Base-by-base conservation (phyloP, 1,284 basidiomycete genomes). In the Fomitopsis betulina region DNA sequence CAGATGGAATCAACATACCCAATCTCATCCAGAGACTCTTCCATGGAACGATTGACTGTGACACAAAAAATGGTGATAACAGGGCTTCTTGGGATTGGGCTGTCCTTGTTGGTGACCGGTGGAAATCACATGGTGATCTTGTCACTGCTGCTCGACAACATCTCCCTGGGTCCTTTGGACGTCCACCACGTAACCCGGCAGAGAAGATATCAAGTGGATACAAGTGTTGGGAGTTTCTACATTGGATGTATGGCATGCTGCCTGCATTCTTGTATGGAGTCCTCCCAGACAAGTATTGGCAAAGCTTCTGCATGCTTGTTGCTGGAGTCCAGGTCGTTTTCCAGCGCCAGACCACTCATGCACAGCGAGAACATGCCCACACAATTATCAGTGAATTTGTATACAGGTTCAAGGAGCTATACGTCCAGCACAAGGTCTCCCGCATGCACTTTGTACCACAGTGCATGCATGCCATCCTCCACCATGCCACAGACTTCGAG, bases 31-130 rank as follows among this genome's bases (percentile, higher is more conserved):
- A 70, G 27, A 4, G 54, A 42, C 55, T 69, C 35, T 65, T 65
- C 70, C 57, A 64, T 27, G 63, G 68, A 5, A 62, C 56, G 10
- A 17, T 76, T 12, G 47, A 68, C 0, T 72, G 71, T 47, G 70
- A 70, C 5, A n/a, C 53, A 1, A 55, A 45, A 0, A 30, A 30
- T 30, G 27, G 27, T 30, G 72, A 75, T 33, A 42, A 62, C 33
- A 65, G 55, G 12, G 19, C 1, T 0, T 53, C 39, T 1, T 79
- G 77, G 77, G 59, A 64, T 10, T 80, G 74, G 74, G 70, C 61
- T 30, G 27, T 30, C n/a, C 21, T 25, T 15, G 13, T 23, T 23
- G 69, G 66, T 4, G 59, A 68, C 0, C 39, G 56, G 0, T 79
- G 78, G 78, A 65, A 62, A 13, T 39, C 33, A 4, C 77, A 79